phyloP scores from a whole-genome alignment of 2,329 filamentous ascomycete species.

The Phaeophleospora eucalypticola region DNA sequence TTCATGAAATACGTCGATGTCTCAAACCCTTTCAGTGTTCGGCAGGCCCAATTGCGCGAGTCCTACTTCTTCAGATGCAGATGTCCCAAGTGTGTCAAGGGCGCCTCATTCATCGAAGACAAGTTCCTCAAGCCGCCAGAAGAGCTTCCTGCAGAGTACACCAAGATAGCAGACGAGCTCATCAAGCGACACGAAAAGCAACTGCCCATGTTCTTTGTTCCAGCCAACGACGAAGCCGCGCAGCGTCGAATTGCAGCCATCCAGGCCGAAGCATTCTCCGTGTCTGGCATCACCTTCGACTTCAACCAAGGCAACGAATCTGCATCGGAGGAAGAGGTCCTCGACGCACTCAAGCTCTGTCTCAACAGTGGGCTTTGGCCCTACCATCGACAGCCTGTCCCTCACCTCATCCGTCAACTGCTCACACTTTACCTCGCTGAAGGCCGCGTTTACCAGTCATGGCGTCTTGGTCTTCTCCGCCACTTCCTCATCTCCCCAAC shows the following conservation, averaged over 20 bases:
- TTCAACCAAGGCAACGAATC: conserved; percentile 22
- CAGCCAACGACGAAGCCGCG: conserved; percentile 13
- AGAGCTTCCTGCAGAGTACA: conserved; percentile 22
- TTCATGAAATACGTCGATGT: conserved; percentile 60
- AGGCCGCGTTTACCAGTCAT: conserved; percentile 44
- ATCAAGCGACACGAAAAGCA: conserved; percentile 22
- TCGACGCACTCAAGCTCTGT: conserved; percentile 26
- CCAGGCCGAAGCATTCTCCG: conserved; percentile 26
- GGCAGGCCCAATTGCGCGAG: conserved; percentile 49
- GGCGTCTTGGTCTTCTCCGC: conserved; percentile 49
- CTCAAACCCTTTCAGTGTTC: conserved; percentile 48
- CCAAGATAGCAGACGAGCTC: conserved; percentile 19
- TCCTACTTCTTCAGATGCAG: conserved; percentile 58
- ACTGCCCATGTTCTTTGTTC: conserved; percentile 18
- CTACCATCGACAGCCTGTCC: conserved; percentile 51
- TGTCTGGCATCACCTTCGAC: conserved; percentile 23
- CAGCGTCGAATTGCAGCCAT: conserved; percentile 23
- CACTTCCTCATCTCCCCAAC: conserved; percentile 50
- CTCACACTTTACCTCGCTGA: conserved; percentile 46
- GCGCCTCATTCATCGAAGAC: conserved; percentile 38
- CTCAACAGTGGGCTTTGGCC: conserved; percentile 42
- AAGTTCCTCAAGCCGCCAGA: conserved; percentile 35
- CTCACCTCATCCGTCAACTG: conserved; percentile 51
- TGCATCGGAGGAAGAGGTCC: conserved; percentile 24
- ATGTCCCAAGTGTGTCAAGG: conserved; percentile 49